These are phyloP conservation scores for Amylocystis lapponica DNA, from an alignment of 768 basidiomycete genomes.

Conservation along the genomic window DNA sequence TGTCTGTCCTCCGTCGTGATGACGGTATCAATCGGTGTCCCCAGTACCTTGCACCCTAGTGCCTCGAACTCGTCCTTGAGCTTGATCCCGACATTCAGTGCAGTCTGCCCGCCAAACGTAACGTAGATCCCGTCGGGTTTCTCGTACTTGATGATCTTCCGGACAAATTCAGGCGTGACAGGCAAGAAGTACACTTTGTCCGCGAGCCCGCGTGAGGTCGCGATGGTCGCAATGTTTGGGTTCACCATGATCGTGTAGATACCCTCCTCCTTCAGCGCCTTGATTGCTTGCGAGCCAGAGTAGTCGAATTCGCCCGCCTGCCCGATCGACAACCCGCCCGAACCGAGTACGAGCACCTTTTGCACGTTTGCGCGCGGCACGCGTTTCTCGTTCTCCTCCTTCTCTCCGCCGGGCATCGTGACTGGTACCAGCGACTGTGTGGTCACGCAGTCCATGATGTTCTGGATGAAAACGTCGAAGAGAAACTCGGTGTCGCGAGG, in stretches of 20 bases:
- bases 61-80: conserved; percentile 93
- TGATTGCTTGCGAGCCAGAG: conserved; percentile 98
- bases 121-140: conserved; percentile 98
- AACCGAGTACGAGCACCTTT: conserved; percentile 96
- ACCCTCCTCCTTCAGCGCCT: conserved; percentile 97
- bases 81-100: conserved; percentile 93
- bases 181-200: conserved; percentile 99
- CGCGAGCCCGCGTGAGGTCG: conserved; percentile 93
- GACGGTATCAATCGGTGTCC: conserved; percentile 95
- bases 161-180: conserved; percentile 95
- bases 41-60: conserved; percentile 89
- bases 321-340: conserved; percentile 95
- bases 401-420: conserved; percentile 70
- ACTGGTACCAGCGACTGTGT: conserved; percentile 54
- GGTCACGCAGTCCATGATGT: conserved; percentile 66
- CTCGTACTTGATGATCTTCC: conserved; percentile 98
- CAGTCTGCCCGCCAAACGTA: conserved; percentile 98
- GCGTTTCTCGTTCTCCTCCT: conserved; percentile 74
- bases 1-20: conserved; percentile 97
- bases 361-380: conserved; percentile 70
- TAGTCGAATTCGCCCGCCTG: conserved; percentile 99
- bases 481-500: conserved; percentile 98
- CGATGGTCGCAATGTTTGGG: conserved; percentile 98
- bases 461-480: conserved; percentile 95
- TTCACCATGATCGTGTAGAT: conserved; percentile 99